Conservation (phyloP, 371 early-diverging fungal species). For the Mortierella sp. region DNA sequence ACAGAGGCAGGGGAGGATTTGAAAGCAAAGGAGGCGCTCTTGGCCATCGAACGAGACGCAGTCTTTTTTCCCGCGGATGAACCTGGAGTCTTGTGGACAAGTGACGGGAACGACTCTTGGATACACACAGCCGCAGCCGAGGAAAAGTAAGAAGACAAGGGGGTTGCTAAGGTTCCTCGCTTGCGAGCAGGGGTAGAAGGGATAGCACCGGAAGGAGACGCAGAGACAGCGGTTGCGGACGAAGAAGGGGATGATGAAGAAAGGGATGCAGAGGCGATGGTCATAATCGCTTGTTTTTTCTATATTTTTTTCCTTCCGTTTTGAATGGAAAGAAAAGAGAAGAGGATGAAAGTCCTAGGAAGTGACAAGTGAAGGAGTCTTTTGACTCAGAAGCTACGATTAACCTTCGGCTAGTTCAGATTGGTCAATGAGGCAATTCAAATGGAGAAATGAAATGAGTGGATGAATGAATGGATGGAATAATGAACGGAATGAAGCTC, state of each 20-base stretch:
- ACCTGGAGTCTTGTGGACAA: no score
- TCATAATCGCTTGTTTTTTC: neutral
- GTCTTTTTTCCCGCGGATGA: slow-evolving; percentile 3
- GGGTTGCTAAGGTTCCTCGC: neutral
- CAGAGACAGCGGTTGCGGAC: neutral
- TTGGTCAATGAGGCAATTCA: no score
- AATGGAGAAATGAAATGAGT: neutral
- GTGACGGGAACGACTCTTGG: neutral
- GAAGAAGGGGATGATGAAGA: neutral
- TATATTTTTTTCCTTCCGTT: neutral
- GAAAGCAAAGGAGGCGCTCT: slow-evolving; percentile 3
- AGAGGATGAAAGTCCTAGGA: slow-evolving; percentile 4
- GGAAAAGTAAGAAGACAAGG: neutral
- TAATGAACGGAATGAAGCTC: slow-evolving; percentile 1
- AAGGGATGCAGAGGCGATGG: slow-evolving; percentile 6
- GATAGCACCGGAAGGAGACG: neutral
- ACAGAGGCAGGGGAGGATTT: slow-evolving; percentile 2
- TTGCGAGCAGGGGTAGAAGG: neutral
- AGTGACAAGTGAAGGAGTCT: no score
- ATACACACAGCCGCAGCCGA: slow-evolving; percentile 14
- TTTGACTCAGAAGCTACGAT: no score
- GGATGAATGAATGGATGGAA: neutral
- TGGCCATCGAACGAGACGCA: slow-evolving; percentile 1
- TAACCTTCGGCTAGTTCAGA: no score
- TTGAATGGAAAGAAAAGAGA: neutral